Conservation (phyloP, 371 early-diverging fungal species). For the Mortierella sp. region DNA sequence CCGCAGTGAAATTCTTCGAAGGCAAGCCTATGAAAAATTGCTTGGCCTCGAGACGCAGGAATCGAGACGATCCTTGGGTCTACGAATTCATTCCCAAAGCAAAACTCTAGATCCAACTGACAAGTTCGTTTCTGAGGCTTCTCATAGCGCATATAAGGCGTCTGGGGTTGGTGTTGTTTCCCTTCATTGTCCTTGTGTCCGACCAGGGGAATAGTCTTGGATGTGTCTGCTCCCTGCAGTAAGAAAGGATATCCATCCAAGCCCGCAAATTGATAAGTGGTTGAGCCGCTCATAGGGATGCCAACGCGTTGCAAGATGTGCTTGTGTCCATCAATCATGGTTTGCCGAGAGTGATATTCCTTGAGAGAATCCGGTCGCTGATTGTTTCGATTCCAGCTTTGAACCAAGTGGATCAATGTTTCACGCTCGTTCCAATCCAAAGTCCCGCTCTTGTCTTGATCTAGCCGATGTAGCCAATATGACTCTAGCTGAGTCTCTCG, state of each 20-base stretch:
- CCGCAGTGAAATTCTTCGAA: constrained; percentile 41
- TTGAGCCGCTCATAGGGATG: constrained; percentile 27
- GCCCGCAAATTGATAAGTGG: constrained; percentile 31
- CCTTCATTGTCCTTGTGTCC: background rate
- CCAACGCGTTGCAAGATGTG: constrained; percentile 15
- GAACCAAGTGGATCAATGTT: constrained; percentile 21
- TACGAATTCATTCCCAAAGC: constrained; percentile 41
- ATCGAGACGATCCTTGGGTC: background rate
- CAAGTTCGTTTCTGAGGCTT: constrained; percentile 28
- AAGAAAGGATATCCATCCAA: constrained; percentile 53
- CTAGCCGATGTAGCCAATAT: constrained; percentile 41
- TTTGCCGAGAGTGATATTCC: constrained; percentile 12
- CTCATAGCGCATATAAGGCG: constrained; percentile 33
- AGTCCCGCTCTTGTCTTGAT: constrained; percentile 34
- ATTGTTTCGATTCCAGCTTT: constrained; percentile 32
- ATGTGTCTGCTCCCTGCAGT: constrained; percentile 22
- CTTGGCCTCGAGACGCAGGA: background rate
- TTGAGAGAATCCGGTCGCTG: background rate
- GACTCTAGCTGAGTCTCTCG: constrained; percentile 55
- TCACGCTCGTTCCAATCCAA: constrained; percentile 49
- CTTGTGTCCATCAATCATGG: constrained; percentile 21
- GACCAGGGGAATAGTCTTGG: constrained; percentile 22
- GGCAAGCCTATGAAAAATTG: constrained; percentile 30
- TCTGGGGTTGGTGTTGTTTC: constrained; percentile 8
- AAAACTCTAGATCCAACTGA: constrained; percentile 30